Conservation (phyloP, 192 early-diverging fungal species). For the Endogone sp. region DNA sequence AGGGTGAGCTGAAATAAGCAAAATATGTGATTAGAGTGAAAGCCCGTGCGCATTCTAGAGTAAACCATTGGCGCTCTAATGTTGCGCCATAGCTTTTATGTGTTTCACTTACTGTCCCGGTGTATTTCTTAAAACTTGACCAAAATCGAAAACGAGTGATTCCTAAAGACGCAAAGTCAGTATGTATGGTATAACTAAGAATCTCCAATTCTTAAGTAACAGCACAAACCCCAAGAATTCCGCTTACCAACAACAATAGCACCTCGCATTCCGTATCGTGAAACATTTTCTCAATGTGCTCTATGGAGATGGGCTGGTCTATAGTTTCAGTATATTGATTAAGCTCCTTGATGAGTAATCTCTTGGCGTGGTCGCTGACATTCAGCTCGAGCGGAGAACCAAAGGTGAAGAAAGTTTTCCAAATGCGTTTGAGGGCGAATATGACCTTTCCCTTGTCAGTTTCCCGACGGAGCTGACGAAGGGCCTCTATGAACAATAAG, state of each 20-base stretch:
- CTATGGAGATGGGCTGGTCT: background rate
- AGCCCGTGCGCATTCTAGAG: background rate
- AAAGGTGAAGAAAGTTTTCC: constrained; percentile 19
- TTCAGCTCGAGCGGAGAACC: constrained; percentile 23
- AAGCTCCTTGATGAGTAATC: background rate
- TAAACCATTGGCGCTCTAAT: background rate
- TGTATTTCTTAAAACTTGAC: background rate
- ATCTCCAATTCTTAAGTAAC: background rate
- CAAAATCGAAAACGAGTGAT: background rate
- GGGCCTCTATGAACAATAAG: constrained; percentile 26
- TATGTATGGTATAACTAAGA: background rate
- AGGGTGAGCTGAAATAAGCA: background rate
- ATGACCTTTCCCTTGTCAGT: constrained; percentile 2
- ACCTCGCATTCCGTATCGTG: constrained; percentile 19
- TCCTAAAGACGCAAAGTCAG: background rate
- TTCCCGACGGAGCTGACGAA: constrained; percentile 19
- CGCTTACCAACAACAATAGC: constrained; percentile 12
- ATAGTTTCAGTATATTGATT: constrained; percentile 10
- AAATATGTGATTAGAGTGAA: too few species aligned
- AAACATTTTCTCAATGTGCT: constrained; percentile 6
- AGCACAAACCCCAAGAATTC: background rate
- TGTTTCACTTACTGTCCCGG: background rate
- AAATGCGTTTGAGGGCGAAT: constrained; percentile 19
- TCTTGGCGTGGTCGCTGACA: constrained; percentile 8
- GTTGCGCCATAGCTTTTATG: too few species aligned